phyloP scores from a whole-genome alignment of 441 rosid genomes.

The Brassica hybrid region DNA sequence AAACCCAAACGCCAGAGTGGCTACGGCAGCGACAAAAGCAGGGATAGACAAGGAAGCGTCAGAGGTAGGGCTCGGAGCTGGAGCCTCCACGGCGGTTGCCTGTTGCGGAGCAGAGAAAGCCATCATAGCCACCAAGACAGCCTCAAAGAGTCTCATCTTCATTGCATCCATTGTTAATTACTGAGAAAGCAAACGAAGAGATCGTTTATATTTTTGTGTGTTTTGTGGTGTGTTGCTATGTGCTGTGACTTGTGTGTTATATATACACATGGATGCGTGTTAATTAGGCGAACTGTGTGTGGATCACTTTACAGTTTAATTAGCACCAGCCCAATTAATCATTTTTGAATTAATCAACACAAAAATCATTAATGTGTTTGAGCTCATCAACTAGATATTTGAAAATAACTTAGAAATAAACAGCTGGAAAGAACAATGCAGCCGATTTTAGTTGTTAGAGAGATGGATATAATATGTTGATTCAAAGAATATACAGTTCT shows the following conservation, averaged over 20 bases:
- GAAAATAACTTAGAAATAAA: not conserved
- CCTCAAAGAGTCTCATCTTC: conserved; percentile 58
- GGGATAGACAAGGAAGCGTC: conserved; percentile 58
- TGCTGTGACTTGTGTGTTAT: conserved; percentile 15
- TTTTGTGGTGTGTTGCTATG: conserved; percentile 1
- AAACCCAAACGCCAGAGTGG: conserved; percentile 55
- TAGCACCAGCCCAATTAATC: not conserved
- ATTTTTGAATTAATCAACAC: no score
- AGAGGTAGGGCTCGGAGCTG: conserved; percentile 68
- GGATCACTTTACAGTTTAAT: conserved; percentile 18
- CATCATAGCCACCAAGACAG: conserved; percentile 50
- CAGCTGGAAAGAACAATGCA: conserved; percentile 11
- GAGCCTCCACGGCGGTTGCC: conserved; percentile 60
- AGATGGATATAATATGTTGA: not conserved
- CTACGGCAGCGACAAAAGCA: conserved; percentile 49
- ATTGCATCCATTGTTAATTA: conserved; percentile 52
- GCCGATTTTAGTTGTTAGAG: conserved; percentile 15
- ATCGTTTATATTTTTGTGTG: not conserved
- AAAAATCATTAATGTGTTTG: not conserved
- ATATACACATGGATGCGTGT: conserved; percentile 23
- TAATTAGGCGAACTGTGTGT: conserved; percentile 12
- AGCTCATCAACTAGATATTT: conserved; percentile 1
- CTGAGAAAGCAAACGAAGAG: conserved; percentile 21
- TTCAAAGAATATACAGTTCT: conserved; percentile 21
- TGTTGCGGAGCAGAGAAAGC: conserved; percentile 49